Base-by-base conservation (phyloP, 2,329 filamentous ascomycete species). In the Aspergillus sp. region DNA sequence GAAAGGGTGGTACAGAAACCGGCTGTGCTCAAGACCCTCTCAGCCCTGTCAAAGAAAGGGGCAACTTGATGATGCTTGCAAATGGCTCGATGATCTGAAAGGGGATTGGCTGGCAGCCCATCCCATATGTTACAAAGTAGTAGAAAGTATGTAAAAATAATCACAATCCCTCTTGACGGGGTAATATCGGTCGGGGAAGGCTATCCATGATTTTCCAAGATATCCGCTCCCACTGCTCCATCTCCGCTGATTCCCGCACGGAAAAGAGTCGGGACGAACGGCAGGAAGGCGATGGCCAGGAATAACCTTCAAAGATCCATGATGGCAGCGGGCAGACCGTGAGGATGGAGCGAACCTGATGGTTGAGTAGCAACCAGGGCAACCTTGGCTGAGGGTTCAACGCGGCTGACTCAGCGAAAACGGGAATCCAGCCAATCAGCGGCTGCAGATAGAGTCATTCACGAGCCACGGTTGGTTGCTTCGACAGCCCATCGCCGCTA, bases 401-500 rank as follows among this genome's bases (percentile, higher is more conserved):
- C 12, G n/a, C n/a, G 9, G 23, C 23, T 17, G 25, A 17, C 23
- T 57, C 21, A 57, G 43, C 48, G 47, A 38, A 39, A 45, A 39
- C 21, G 10, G n/a, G 39, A 25, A 12, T 41, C 25, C 41, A 55
- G 36, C 62, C 60, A 64, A 65, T 65, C 9, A 63, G 28, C 38
- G 28, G 9, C n/a, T 32, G 28, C 52, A 23, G 36, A 56, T 59
- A 65, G 53, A 55, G 64, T 63, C 64, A 64, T 63, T 57, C 55
- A 56, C 63, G 63, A 25, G 30, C 69, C 69, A 55, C 53, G 66
- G 61, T 57, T 59, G 60, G 64, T 61, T 65, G 61, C 62, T 64
- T 65, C 63, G 57, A 64, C 61, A 61, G 45, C 51, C 32, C 56
- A 59, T 58, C 65, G 12, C 3, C 8, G 23, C 65, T 67, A 71